phyloP scores from a whole-genome alignment of 2,329 filamentous ascomycete genomes.

The Ceratocystis lukuohia region DNA sequence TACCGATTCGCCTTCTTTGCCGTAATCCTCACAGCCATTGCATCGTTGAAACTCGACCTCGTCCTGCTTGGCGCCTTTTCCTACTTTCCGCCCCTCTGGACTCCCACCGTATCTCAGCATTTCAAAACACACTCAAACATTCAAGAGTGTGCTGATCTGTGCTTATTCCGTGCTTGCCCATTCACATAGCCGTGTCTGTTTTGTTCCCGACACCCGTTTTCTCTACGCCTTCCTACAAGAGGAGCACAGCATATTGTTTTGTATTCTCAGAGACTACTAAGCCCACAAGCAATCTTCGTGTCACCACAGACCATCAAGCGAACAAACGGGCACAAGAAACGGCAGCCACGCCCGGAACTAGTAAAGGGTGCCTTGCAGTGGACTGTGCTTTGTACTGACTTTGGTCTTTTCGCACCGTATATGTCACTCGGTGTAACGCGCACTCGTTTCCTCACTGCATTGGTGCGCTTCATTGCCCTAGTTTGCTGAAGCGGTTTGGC shows the following conservation, averaged over 20 bases:
- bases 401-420: conserved; percentile 2
- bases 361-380: conserved; percentile 7
- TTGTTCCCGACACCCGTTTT: neutral
- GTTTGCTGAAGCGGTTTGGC: neutral
- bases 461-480: neutral
- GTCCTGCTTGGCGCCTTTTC: neutral
- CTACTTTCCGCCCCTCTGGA: neutral
- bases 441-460: neutral
- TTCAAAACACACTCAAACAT: neutral
- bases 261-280: neutral
- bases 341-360: neutral
- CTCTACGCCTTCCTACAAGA: neutral
- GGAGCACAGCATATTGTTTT: neutral
- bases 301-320: conserved; percentile 8
- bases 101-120: neutral
- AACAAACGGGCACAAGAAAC: neutral
- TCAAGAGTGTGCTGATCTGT: neutral
- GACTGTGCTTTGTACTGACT: neutral
- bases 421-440: conserved; percentile 5
- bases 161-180: neutral
- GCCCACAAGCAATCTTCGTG: neutral
- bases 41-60: neutral
- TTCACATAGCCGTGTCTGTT: neutral
- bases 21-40: neutral
- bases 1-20: neutral